Base-by-base conservation (phyloP, 495 filamentous ascomycete species). In the Xylaria curta region DNA sequence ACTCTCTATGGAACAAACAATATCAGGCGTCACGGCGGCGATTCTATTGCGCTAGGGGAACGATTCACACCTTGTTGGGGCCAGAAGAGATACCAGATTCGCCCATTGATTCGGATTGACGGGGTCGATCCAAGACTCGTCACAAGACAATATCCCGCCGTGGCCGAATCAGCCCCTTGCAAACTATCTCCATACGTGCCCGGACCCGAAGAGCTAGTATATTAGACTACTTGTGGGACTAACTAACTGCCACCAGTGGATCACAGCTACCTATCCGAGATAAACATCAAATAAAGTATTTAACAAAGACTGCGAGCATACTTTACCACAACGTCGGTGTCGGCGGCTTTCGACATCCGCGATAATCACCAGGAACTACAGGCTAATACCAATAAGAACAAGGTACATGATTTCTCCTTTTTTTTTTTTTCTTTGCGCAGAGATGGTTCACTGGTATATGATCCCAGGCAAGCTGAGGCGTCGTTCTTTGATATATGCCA, bases 61-160 rank as follows among this genome's bases (percentile, higher is more conserved):
- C 33, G 58, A 21, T 60, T 38, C 58, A 38, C 58, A 38, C 9
- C 38, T 10, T 10, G 6, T 10, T 60, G 33, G 28, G 46, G 63
- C 31, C 21, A 21, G n/a, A n/a, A 13, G 31, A 66, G 63, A 66
- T 66, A 33, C 47, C 33, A 67, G 65, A 44, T 67, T 56, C 65
- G 47, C n/a, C n/a, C 33, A 56, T 31, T 51, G 33, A 56, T 15
- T 67, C 49, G 65, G 47, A 26, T 66, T 28, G 33, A 66, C 64
- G 47, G 46, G 46, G 47, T 13, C 49, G 49, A 56, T 21, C 47
- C 65, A 40, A 54, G 44, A 44, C 44, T 66, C 33, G 10, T 66
- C 64, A 66, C 47, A 66, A 66, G 64, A 47, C 44, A 53, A 53
- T 54, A 47, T 47, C 46, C 47, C 64, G 44, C 31, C 26, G 64